These are phyloP conservation scores for Coniochaeta prunicola DNA, from an alignment of 2,329 filamentous ascomycete species.

Conservation along the genomic window DNA sequence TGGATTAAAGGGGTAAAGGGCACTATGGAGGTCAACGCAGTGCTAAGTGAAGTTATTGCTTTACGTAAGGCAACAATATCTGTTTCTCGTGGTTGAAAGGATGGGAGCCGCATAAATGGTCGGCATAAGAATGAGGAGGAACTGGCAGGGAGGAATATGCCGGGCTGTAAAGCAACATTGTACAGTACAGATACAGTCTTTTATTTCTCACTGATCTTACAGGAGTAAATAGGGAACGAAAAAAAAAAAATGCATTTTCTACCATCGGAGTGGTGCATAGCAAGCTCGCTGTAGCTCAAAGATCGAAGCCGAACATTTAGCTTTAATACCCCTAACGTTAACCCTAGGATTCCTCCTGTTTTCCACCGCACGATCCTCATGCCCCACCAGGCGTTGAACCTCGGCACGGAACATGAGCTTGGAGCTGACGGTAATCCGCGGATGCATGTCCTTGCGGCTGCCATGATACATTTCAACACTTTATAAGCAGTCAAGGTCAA, in stretches of 20 bases:
- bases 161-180: neutral
- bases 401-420: neutral
- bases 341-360: no score
- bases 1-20: neutral
- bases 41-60: neutral
- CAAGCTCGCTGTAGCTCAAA: neutral
- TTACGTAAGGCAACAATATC: neutral
- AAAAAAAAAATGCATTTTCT: neutral
- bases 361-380: neutral
- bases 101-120: neutral
- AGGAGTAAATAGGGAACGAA: neutral
- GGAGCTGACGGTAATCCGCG: neutral
- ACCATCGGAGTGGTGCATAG: neutral
- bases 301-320: neutral
- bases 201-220: neutral
- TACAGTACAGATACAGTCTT: neutral
- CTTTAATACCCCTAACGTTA: neutral
- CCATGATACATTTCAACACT: neutral
- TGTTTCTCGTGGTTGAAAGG: neutral
- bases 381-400: neutral
- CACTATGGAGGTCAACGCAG: neutral
- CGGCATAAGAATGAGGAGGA: neutral
- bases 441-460: neutral
- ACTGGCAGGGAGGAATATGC: neutral
- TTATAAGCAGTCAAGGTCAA: neutral